Base-by-base conservation (phyloP, 768 basidiomycete genomes). In the Kwoniella sp. region DNA sequence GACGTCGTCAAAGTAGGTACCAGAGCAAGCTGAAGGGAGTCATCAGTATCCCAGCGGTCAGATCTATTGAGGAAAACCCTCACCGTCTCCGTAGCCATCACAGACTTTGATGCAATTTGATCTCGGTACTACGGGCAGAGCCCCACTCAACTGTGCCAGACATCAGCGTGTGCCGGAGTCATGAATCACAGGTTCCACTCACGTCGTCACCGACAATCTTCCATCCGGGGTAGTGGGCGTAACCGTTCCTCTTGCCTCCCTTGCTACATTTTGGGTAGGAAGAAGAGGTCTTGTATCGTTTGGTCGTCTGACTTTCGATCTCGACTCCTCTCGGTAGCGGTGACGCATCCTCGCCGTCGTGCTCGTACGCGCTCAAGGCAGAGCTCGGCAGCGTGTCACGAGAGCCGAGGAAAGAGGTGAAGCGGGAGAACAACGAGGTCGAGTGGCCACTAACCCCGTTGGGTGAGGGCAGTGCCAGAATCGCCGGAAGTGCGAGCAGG, bases 171-270 rank as follows among this genome's bases (percentile, higher is more conserved):
- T 44, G 48, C 27, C 48, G 7, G 25, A 12, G 30, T 10, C 13
- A 26, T 24, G 19, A 21, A 44, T 26, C 25, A 24, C 5, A 30
- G n/a, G 30, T 47, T 24, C 19, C 21, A 67, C 71, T 64, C 61
- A 73, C 69, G 46, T 73, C 71, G 55, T 70, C 66, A 13, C 69
- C 71, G 9, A 61, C 58, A 37, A 72, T 56, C 47, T 64, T 65
- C 71, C 71, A 72, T n/a, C 71, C 71, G 21, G 65, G 50, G 55
- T 69, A 72, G 48, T 64, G 65, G 22, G 71, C 71, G 30, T 68
- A 72, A 3, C 71, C 71, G n/a, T 59, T 64, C 44, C 67, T 46
- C 19, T 51, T 49, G 2, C 25, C 51, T 12, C 49, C 25, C 53
- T 46, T 58, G 22, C 53, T 37, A 52, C 69, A 70, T 46, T 49